Evolutionary conservation across 2,329 filamentous ascomycete genomes (phyloP).

Genomic region (Fusarium penzigii): DNA sequence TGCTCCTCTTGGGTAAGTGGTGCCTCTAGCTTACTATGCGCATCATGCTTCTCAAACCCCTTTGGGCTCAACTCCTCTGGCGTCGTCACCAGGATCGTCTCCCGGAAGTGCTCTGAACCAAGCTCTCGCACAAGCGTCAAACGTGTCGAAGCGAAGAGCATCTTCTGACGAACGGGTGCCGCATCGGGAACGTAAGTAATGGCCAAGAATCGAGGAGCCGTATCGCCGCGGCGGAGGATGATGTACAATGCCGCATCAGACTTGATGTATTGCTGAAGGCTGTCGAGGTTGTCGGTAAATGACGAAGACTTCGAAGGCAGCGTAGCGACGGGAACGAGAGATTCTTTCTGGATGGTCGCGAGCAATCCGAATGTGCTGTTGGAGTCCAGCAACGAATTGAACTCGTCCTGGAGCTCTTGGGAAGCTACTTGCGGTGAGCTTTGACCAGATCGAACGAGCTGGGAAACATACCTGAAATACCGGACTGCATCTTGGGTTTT

Average conservation of each 20-base stretch:
- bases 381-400: conserved; percentile 67
- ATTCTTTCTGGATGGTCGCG: conserved; percentile 68
- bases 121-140: conserved; percentile 75
- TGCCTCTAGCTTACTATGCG: conserved; percentile 63
- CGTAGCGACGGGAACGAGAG: conserved; percentile 60
- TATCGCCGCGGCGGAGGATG: conserved; percentile 68
- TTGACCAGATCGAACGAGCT: background rate
- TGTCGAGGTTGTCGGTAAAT: conserved; percentile 65
- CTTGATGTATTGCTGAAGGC: conserved; percentile 64
- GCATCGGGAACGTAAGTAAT: conserved; percentile 79
- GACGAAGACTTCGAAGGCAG: conserved; percentile 55
- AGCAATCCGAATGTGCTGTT: conserved; percentile 68
- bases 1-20: conserved; percentile 80
- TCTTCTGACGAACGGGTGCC: conserved; percentile 81
- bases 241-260: conserved; percentile 71
- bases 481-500: conserved; percentile 66
- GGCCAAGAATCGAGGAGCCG: conserved; percentile 61
- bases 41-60: conserved; percentile 73
- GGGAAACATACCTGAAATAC: conserved; percentile 65
- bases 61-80: conserved; percentile 66
- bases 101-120: conserved; percentile 75
- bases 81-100: conserved; percentile 72
- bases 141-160: conserved; percentile 79
- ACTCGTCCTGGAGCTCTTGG: conserved; percentile 72
- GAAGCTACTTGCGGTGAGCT: conserved; percentile 56